Evolutionary conservation across 2,329 filamentous ascomycete species (phyloP), one percentile per base, ranked within the genome.

Genomic region (Fusarium odoratissimum): DNA sequence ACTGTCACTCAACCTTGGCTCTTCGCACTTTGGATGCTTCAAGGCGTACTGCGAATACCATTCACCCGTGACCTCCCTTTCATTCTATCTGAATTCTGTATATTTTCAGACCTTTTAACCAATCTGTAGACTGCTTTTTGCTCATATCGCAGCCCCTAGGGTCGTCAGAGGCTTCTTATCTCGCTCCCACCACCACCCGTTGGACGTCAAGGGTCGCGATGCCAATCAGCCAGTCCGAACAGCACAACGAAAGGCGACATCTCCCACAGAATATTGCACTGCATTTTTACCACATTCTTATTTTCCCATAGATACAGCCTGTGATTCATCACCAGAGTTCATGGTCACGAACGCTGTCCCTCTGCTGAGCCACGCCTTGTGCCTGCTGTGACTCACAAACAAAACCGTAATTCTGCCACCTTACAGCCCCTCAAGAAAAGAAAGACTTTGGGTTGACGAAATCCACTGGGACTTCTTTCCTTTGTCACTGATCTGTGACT

Each of bases 111-210:
- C 10, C 2, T 38, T 12, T 1, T 28, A 1, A 6, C 6, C 9
- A 8, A 28, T 21, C 1, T n/a, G 0, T 17, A 11, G 4, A 9
- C 6, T n/a, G 0, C 2, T 3, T 7, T n/a, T 4, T 13, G 7
- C 11, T n/a, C 8, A 10, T 17, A 2, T 8, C 1, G 2, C 0
- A 10, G 4, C 5, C 19, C 30, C 12, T 30, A 21, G 3, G 3
- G 6, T 49, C 23, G 23, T 11, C 3, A 4, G 17, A 5, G 17
- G 2, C 30, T 17, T 28, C 14, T 23, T 10, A 3, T 57, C 40
- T 48, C 23, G 6, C n/a, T 58, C 4, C 4, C 3, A 28, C 1
- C 21, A 6, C 31, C 6, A 6, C 2, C 13, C 2, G 17, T 23
- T 28, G 19, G 3, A 11, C 21, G 1, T 37, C 30, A n/a, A 48